These are phyloP conservation scores for Geoglossum glabrum DNA, from an alignment of 495 filamentous ascomycete species.

Conservation along the genomic window DNA sequence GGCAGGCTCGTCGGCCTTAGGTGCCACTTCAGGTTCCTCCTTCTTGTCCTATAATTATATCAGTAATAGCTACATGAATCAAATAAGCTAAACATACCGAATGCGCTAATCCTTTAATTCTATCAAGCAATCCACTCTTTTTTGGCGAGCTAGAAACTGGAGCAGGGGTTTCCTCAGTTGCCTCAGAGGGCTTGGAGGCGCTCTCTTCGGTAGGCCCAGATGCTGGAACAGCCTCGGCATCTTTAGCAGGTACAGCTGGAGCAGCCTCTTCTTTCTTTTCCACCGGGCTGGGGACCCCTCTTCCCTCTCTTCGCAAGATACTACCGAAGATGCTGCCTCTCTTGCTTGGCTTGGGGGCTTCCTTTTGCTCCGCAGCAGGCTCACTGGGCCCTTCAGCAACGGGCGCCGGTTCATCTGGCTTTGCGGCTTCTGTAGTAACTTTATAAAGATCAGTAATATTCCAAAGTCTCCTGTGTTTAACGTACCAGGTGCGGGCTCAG, in stretches of 20 bases:
- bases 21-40: slow-evolving; percentile 22
- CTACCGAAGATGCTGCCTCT: slow-evolving; percentile 28
- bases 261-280: slow-evolving; percentile 32
- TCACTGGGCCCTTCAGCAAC: slow-evolving; percentile 15
- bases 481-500: slow-evolving; percentile 9
- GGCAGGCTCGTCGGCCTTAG: slow-evolving; percentile 12
- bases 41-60: slow-evolving; percentile 8
- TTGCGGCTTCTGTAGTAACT: slow-evolving; percentile 20
- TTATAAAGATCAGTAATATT: neutral
- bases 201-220: slow-evolving; percentile 25
- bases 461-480: neutral
- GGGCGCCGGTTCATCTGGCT: slow-evolving; percentile 2
- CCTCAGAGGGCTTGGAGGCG: slow-evolving; percentile 19
- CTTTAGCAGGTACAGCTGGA: slow-evolving; percentile 19
- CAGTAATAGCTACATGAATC: neutral
- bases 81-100: neutral
- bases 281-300: slow-evolving; percentile 31
- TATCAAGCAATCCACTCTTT: neutral
- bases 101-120: slow-evolving; percentile 6
- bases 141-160: slow-evolving; percentile 4
- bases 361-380: slow-evolving; percentile 3
- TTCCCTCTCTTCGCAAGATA: slow-evolving; percentile 10
- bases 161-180: slow-evolving; percentile 12
- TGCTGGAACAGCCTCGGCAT: slow-evolving; percentile 28
- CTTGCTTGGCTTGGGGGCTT: slow-evolving; percentile 21